These are phyloP conservation scores for Litsea cubeba DNA, from an alignment of 164 flowering plant species.

Conservation along the genomic window DNA sequence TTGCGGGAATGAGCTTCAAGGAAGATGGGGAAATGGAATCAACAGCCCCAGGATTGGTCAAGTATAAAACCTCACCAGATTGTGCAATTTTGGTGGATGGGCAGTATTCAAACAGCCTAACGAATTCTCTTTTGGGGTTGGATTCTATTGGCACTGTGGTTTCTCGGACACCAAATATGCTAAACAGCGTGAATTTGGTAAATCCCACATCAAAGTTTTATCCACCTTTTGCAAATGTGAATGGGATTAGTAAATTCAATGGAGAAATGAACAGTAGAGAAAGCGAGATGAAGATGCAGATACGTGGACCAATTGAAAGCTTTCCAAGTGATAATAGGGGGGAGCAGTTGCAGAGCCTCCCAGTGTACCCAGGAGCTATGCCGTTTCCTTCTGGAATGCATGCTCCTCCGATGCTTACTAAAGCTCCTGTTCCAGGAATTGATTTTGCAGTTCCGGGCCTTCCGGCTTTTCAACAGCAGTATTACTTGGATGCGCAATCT, in stretches of 20 bases:
- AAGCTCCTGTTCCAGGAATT: slow-evolving; percentile 23
- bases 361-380: slow-evolving; percentile 16
- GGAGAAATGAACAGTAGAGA: slow-evolving; percentile 16
- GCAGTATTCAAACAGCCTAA: slow-evolving; percentile 17
- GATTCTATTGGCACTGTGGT: slow-evolving; percentile 6
- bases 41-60: slow-evolving; percentile 13
- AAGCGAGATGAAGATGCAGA: slow-evolving; percentile 11
- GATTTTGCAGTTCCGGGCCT: slow-evolving; percentile 32
- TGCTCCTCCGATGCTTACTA: slow-evolving; percentile 26
- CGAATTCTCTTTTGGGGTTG: slow-evolving; percentile 18
- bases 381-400: slow-evolving; percentile 29
- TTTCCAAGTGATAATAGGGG: slow-evolving; percentile 10
- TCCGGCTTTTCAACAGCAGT: slow-evolving; percentile 41
- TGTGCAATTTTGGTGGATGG: slow-evolving; percentile 18
- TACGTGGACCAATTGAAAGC: slow-evolving; percentile 18
- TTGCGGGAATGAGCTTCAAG: slow-evolving; percentile 33
- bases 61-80: slow-evolving; percentile 18
- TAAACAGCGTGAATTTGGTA: slow-evolving; percentile 18
- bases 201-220: slow-evolving; percentile 9
- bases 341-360: slow-evolving; percentile 13
- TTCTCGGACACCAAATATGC: slow-evolving; percentile 22
- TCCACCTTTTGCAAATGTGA: slow-evolving; percentile 5
- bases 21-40: slow-evolving; percentile 17
- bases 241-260: slow-evolving; percentile 18
- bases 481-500: slow-evolving; percentile 30